A percentile compares a stretch with the other conserved stretches of the same genome.
Evolutionary conservation across 1,284 basidiomycete genomes (phyloP).

Genomic region (Cutaneotrichosporon sp.): DNA sequence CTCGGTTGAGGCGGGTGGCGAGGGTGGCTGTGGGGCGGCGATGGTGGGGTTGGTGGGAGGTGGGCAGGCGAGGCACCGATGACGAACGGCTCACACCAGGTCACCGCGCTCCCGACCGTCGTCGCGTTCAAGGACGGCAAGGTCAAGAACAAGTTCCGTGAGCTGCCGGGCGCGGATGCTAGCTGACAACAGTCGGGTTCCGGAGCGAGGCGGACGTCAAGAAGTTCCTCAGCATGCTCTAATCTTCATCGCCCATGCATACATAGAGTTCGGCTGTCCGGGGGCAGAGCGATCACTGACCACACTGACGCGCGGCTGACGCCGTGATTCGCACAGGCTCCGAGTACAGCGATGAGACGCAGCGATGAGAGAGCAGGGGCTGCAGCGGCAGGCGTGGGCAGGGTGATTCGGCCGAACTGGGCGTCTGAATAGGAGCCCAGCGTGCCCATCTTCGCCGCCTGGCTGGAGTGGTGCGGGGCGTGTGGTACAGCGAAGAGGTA

Average conservation of each 20-base stretch:
- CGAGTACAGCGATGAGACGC: too few species aligned
- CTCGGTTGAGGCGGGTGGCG: neutral
- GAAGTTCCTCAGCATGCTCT: constrained; percentile 48
- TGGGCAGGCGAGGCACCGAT: neutral
- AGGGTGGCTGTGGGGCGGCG: too few species aligned
- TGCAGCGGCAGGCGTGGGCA: too few species aligned
- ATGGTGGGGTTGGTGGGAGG: neutral
- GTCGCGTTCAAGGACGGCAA: constrained; percentile 53
- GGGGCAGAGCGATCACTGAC: neutral
- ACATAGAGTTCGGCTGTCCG: constrained; percentile 1
- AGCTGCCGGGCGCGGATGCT: constrained; percentile 16
- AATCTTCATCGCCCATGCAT: constrained; percentile 15
- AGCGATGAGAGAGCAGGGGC: too few species aligned
- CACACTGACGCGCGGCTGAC: too few species aligned
- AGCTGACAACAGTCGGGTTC: constrained; percentile 43
- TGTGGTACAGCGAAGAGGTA: too few species aligned
- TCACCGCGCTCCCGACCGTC: constrained; percentile 51
- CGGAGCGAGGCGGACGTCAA: constrained; percentile 44
- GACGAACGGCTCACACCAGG: constrained; percentile 23
- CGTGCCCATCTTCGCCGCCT: too few species aligned
- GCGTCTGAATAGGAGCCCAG: too few species aligned
- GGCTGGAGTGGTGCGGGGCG: too few species aligned
- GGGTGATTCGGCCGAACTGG: too few species aligned
- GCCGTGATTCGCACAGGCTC: too few species aligned
- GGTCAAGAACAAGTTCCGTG: constrained; percentile 51